Percentiles rank a stretch among this genome's conserved stretches.
Conservation (phyloP, 208 protist species). For the Crithidia sp. region DNA sequence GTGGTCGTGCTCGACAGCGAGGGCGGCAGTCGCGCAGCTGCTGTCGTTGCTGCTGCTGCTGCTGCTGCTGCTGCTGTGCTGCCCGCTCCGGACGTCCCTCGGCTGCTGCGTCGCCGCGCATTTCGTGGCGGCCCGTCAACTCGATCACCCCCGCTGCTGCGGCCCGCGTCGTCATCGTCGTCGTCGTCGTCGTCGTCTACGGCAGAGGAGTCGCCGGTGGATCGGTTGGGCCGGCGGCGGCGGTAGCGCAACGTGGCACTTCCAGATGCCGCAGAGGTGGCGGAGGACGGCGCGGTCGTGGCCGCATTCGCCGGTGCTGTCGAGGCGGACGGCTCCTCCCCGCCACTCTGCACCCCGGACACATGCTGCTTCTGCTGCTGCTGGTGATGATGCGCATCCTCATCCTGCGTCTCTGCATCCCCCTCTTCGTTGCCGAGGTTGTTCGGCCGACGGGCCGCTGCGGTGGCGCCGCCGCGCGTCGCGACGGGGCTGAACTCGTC, state of each 20-base stretch:
- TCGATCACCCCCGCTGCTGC: no score
- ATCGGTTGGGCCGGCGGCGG: neutral
- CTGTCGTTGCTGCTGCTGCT: conserved; percentile 5
- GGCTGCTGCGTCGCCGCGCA: neutral
- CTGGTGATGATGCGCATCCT: no score
- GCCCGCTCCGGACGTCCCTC: neutral
- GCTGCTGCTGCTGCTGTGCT: conserved; percentile 9
- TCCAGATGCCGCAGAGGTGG: neutral
- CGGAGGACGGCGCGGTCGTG: no score
- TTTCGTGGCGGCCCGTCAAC: neutral
- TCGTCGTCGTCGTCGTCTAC: conserved; percentile 4
- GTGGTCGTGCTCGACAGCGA: conserved; percentile 3
- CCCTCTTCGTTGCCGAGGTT: conserved; percentile 2
- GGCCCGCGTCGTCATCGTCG: neutral
- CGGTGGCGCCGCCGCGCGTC: neutral
- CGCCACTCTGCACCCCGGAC: no score
- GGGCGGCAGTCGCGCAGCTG: conserved; percentile 4
- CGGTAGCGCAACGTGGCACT: conserved; percentile 1
- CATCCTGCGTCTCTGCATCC: neutral
- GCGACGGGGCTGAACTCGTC: conserved; percentile 28
- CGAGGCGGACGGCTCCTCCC: no score
- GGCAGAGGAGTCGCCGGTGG: conserved; percentile 1
- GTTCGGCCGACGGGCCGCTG: neutral
- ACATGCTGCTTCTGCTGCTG: no score
- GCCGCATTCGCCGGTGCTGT: no score